Base-by-base conservation (phyloP, 805 yeast genomes). In the Candida wancherniae region DNA sequence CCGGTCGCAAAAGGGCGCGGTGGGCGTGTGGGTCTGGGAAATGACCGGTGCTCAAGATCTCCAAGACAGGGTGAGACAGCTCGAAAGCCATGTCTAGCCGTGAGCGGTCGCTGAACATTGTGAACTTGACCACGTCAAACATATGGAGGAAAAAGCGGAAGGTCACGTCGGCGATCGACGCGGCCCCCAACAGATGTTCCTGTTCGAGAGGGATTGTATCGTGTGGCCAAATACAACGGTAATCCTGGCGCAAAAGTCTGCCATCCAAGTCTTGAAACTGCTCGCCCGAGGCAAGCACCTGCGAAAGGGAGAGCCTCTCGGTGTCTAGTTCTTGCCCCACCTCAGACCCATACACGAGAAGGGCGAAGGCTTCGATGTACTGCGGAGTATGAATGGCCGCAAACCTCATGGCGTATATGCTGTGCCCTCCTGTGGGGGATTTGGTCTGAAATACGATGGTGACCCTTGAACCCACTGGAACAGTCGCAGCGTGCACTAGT, bases 381-480 rank as follows among this genome's bases (percentile, higher is more conserved):
- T 59, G 65, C 2, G 57, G 57, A 26, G 51, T 44, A 16, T 47
- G 47, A 6, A 45, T 37, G 23, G 55, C 57, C 19, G 57, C 49
- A 41, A 55, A 45, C 19, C 63, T 39, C 14, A 58, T 51, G 12
- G 44, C 38, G 29, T 49, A 57, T n/a, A n/a, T n/a, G n/a, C n/a
- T n/a, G n/a, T n/a, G n/a, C n/a, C n/a, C n/a, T n/a, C n/a, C n/a
- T n/a, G n/a, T n/a, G 1, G 57, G 51, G 2, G 36, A 23, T 7
- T 42, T 42, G 4, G 61, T 54, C 29, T 50, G 45, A 11, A 58
- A 44, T 8, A 54, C 26, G 6, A 50, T 42, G 3, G 61, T 47
- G 11, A 51, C 35, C 24, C 65, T 34, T 9, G 60, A 44, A 2
- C 63, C 65, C 24, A 55, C 57, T 2, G 65, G 61, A 19, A 59